Evolutionary conservation across 768 basidiomycete species (phyloP).

Genomic region (Myochromella boudieri): DNA sequence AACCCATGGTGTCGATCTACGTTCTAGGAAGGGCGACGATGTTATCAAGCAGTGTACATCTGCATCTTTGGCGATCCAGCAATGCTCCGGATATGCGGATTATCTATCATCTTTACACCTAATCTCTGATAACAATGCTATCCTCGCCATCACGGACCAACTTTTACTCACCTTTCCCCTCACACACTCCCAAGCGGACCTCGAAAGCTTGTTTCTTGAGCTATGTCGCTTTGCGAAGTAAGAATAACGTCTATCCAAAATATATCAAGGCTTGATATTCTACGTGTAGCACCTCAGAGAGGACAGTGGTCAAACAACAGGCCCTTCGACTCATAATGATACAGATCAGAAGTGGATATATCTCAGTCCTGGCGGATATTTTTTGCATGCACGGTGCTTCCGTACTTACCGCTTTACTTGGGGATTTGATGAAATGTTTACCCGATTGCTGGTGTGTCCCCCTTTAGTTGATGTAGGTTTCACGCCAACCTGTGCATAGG

Average conservation of each 20-base stretch:
- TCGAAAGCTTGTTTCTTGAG: no score
- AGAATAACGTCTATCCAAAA: neutral
- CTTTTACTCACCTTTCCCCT: no score
- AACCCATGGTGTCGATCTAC: neutral
- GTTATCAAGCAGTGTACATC: no score
- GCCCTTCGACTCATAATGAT: neutral
- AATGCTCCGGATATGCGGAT: no score
- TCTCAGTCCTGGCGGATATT: neutral
- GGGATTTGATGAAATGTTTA: neutral
- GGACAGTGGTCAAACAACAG: conserved; percentile 3
- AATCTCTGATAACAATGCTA: no score
- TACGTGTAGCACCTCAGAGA: neutral
- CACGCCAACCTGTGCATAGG: neutral
- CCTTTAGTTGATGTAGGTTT: neutral
- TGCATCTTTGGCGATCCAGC: no score
- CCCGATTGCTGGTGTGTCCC: neutral
- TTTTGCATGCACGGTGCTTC: neutral
- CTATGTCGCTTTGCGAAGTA: neutral
- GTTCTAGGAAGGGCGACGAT: no score
- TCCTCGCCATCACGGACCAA: no score
- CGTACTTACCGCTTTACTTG: neutral
- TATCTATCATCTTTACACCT: no score
- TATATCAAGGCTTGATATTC: neutral
- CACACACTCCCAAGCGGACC: neutral
- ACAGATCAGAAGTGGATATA: neutral